phyloP scores from a whole-genome alignment of 495 filamentous ascomycete genomes.

The Lentithecium fluviatile region DNA sequence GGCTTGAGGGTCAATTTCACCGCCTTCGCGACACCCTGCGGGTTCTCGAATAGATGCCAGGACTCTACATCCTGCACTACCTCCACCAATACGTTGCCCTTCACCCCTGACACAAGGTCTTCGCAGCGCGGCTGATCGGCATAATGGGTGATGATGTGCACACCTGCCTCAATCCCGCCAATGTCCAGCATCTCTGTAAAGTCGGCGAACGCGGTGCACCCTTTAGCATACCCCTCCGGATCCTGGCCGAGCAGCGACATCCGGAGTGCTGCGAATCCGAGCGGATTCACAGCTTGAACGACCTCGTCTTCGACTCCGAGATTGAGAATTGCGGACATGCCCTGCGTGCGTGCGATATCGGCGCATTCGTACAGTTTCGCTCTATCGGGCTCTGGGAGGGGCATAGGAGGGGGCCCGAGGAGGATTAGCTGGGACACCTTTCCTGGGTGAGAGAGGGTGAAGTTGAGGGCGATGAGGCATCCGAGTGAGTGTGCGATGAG shows the following conservation, averaged over 20 bases:
- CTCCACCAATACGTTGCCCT: too few species aligned
- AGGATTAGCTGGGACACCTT: slow-evolving; percentile 48
- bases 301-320: slow-evolving; percentile 47
- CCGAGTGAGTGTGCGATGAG: slow-evolving; percentile 52
- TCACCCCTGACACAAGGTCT: too few species aligned
- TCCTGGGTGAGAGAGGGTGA: slow-evolving; percentile 43
- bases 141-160: slow-evolving; percentile 46
- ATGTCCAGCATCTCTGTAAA: slow-evolving; percentile 38
- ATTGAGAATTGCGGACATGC: slow-evolving; percentile 46
- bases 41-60: too few species aligned
- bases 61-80: too few species aligned
- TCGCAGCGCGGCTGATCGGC: slow-evolving; percentile 42
- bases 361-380: slow-evolving; percentile 47
- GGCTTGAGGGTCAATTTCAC: neutral
- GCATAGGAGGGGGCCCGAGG: slow-evolving; percentile 46
- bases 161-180: slow-evolving; percentile 32
- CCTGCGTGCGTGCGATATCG: slow-evolving; percentile 48
- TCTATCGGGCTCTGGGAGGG: slow-evolving; percentile 47
- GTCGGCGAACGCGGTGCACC: slow-evolving; percentile 51
- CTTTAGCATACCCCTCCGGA: slow-evolving; percentile 57
- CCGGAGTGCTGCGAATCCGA: slow-evolving; percentile 46
- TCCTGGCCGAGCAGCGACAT: slow-evolving; percentile 48
- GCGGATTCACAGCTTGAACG: slow-evolving; percentile 44
- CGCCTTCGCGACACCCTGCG: neutral
- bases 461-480: slow-evolving; percentile 47